phyloP scores from a whole-genome alignment of 257 asterid species.

The Gentiana macrophylla region DNA sequence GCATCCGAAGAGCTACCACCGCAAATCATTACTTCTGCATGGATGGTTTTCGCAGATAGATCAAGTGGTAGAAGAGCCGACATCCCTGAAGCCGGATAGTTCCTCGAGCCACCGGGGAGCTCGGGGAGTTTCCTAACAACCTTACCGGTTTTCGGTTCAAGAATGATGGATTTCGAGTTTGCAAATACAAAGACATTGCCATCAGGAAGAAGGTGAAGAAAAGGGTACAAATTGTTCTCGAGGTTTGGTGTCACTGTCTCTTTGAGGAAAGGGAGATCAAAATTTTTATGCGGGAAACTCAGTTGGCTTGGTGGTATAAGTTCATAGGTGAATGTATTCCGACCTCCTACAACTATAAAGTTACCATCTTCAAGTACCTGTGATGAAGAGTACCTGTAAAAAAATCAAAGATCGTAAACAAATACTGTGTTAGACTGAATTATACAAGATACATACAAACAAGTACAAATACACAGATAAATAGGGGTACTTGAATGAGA shows the following conservation, averaged over 20 bases:
- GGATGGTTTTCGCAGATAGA: constrained; percentile 16
- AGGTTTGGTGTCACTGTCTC: constrained; percentile 37
- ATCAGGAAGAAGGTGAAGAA: constrained; percentile 72
- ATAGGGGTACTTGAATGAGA: not conserved
- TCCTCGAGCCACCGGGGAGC: constrained; percentile 56
- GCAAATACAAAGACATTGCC: constrained; percentile 76
- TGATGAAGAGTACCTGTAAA: constrained; percentile 46
- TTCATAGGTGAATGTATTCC: constrained; percentile 56
- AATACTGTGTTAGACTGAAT: too few species aligned
- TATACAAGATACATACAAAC: too few species aligned
- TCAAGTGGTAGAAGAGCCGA: constrained; percentile 69
- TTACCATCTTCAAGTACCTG: constrained; percentile 49
- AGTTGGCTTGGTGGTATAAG: constrained; percentile 37
- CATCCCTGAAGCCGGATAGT: constrained; percentile 73
- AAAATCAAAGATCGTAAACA: not conserved
- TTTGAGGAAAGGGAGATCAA: constrained; percentile 40
- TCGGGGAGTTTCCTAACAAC: constrained; percentile 39
- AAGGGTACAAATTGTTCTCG: constrained; percentile 81
- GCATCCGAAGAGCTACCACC: constrained; percentile 69
- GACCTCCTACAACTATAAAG: constrained; percentile 56
- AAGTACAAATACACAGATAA: not conserved
- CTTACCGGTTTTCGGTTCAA: constrained; percentile 47
- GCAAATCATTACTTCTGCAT: constrained; percentile 51
- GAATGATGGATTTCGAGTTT: constrained; percentile 48
- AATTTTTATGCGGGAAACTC: constrained; percentile 22